phyloP scores from a whole-genome alignment of 2,329 filamentous ascomycete species.

The Ceratocystis smalleyi region DNA sequence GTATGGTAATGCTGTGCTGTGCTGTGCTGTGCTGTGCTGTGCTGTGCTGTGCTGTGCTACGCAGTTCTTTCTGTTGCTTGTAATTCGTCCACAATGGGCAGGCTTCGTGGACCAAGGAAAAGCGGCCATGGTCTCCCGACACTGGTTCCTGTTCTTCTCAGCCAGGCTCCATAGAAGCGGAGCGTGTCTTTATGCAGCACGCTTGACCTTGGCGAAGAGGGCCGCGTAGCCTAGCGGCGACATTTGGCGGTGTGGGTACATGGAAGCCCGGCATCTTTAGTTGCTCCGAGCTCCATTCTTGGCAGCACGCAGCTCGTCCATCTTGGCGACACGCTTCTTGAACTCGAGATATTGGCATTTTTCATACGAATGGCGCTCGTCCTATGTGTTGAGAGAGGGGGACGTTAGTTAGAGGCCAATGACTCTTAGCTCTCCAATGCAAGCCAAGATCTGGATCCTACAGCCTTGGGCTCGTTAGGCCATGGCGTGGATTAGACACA shows the following conservation, averaged over 20 bases:
- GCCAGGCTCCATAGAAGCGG: not conserved
- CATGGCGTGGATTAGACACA: not conserved
- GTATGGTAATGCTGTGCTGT: not conserved
- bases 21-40: too few relatives aligned
- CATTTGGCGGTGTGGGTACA: not conserved
- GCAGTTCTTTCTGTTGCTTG: constrained; percentile 1
- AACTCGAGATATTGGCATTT: constrained; percentile 99
- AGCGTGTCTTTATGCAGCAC: not conserved
- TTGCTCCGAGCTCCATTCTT: constrained; percentile 80
- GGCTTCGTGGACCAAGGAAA: not conserved
- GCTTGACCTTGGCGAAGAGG: not conserved
- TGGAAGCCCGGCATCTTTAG: constrained; percentile 28
- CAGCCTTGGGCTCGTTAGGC: not conserved
- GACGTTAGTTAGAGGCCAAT: not conserved
- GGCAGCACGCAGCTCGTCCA: constrained; percentile 82
- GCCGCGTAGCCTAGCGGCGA: not conserved
- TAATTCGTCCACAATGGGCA: not conserved
- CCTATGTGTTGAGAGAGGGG: constrained; percentile 35
- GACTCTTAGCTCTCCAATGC: not conserved
- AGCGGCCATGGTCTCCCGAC: not conserved
- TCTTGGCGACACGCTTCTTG: constrained; percentile 95
- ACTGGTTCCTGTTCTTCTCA: not conserved
- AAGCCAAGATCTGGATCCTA: not conserved
- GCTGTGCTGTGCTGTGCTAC: too few relatives aligned
- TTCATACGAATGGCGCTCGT: constrained; percentile 94